Conservation (phyloP, 352 stramenopile genomes). For the Pythium plurisporium region DNA sequence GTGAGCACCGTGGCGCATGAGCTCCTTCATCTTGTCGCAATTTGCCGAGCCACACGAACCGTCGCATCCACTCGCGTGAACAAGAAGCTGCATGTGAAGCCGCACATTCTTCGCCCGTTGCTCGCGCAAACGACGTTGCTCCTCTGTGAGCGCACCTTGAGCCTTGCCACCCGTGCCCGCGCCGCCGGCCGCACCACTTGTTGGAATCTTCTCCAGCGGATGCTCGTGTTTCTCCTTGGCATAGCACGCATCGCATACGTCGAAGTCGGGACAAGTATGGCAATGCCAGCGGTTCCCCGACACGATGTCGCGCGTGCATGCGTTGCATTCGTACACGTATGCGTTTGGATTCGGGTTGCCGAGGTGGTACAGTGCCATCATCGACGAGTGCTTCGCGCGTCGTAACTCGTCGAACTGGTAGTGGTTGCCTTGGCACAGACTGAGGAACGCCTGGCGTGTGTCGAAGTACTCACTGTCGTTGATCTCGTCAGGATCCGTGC, state of each 20-base stretch:
- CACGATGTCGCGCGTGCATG: conserved; percentile 81
- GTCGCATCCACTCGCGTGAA: conserved; percentile 95
- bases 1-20: conserved; percentile 94
- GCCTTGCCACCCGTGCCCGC: conserved; percentile 14
- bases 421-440: conserved; percentile 95
- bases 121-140: conserved; percentile 67
- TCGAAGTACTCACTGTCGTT: conserved; percentile 92
- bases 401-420: conserved; percentile 99
- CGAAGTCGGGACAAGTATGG: conserved; percentile 84
- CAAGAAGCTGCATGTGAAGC: conserved; percentile 97
- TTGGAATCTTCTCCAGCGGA: conserved; percentile 75
- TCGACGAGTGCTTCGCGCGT: conserved; percentile 98
- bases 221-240: conserved; percentile 82
- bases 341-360: conserved; percentile 92
- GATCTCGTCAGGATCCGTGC: conserved; percentile 73
- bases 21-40: conserved; percentile 98
- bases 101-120: conserved; percentile 93
- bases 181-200: conserved; percentile 31
- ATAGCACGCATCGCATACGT: conserved; percentile 87
- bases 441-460: conserved; percentile 97
- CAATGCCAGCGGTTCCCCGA: conserved; percentile 88
- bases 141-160: conserved; percentile 42
- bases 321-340: conserved; percentile 85
- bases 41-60: conserved; percentile 94
- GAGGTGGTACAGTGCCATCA: conserved; percentile 99